Evolutionary conservation across 352 stramenopile species (phyloP).

Genomic region (Thalassiosira livingstoniorum): DNA sequence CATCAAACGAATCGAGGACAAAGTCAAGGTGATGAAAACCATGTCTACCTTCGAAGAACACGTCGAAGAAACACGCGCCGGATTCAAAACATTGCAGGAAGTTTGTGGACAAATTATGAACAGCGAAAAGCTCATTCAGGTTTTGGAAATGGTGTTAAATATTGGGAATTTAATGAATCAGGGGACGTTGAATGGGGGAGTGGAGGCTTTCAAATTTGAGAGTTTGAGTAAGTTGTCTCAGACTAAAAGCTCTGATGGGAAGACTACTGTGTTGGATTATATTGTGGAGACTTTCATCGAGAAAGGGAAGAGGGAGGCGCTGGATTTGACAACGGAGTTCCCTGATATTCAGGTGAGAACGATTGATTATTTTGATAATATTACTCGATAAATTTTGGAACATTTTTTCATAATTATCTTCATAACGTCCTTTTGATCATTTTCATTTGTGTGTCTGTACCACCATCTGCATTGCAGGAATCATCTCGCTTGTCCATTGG

Average conservation of each 20-base stretch:
- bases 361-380: no score
- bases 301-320: conserved; percentile 70
- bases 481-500: conserved; percentile 73
- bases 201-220: conserved; percentile 87
- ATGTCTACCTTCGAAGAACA: conserved; percentile 81
- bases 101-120: conserved; percentile 91
- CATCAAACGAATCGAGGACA: conserved; percentile 82
- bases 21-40: conserved; percentile 80
- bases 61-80: conserved; percentile 58
- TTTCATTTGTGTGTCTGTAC: no score
- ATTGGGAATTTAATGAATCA: conserved; percentile 90
- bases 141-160: conserved; percentile 86
- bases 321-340: conserved; percentile 77
- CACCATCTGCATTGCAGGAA: no score
- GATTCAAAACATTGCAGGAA: conserved; percentile 87
- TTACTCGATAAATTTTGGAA: no score
- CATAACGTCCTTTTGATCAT: no score
- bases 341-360: conserved; percentile 67
- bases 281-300: conserved; percentile 83
- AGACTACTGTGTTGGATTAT: conserved; percentile 87
- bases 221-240: conserved; percentile 84
- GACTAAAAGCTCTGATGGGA: conserved; percentile 86
- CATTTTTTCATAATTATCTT: no score
- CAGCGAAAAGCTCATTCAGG: conserved; percentile 89
- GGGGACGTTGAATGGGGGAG: conserved; percentile 81